Evolutionary conservation across 2,329 filamentous ascomycete species (phyloP).

Genomic region (Orbilia oligospora): DNA sequence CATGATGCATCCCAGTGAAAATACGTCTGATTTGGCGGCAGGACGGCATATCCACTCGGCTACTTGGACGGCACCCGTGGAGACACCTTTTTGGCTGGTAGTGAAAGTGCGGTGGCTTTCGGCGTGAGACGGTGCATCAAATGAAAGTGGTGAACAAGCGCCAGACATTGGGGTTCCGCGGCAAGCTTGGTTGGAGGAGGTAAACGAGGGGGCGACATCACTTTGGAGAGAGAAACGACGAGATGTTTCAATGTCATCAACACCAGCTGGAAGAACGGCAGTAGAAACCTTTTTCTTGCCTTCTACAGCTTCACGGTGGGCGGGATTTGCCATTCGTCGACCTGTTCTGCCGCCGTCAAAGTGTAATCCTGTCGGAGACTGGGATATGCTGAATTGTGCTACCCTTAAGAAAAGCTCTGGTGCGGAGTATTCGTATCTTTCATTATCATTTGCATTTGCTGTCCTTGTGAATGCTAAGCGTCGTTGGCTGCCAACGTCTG

Average conservation of each 20-base stretch:
- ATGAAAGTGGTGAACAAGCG: conserved; percentile 14
- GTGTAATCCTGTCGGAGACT: conserved; percentile 47
- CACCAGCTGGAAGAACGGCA: conserved; percentile 36
- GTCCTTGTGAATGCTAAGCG: conserved; percentile 53
- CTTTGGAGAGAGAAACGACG: conserved; percentile 39
- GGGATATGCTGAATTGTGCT: conserved; percentile 56
- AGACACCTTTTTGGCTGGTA: conserved; percentile 57
- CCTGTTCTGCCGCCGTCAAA: conserved; percentile 56
- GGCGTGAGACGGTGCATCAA: conserved; percentile 63
- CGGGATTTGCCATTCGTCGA: conserved; percentile 28
- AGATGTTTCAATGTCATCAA: conserved; percentile 41
- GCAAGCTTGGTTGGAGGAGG: background rate
- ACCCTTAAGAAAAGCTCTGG: conserved; percentile 74
- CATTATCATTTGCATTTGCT: conserved; percentile 41
- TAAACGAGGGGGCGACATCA: background rate
- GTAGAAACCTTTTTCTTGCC: conserved; percentile 40
- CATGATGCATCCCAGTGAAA: conserved; percentile 80
- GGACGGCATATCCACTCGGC: conserved; percentile 59
- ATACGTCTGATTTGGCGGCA: conserved; percentile 74
- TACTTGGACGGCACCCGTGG: conserved; percentile 55
- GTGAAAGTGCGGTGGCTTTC: conserved; percentile 63
- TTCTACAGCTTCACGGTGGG: conserved; percentile 24
- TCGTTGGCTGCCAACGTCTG: conserved; percentile 70
- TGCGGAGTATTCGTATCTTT: conserved; percentile 78
- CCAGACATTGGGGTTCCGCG: conserved; percentile 21